Evolutionary conservation across 768 basidiomycete species (phyloP).

Genomic region (Auricularia auricula-judae): DNA sequence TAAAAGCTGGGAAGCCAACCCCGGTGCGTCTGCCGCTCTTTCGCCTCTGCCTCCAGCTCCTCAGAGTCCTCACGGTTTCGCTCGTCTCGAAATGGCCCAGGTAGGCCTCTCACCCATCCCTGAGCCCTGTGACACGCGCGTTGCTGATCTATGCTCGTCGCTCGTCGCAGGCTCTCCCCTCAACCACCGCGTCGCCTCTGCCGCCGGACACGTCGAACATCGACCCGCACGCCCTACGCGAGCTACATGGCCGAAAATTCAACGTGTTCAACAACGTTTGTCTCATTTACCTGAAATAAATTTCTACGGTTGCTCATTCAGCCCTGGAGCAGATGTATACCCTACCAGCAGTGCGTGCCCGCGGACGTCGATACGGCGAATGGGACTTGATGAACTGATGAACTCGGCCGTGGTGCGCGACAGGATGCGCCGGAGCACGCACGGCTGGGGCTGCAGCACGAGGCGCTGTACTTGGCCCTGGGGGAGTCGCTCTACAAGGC

Average conservation of each 20-base stretch:
- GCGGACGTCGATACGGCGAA: background rate
- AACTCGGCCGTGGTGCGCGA: background rate
- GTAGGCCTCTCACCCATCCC: background rate
- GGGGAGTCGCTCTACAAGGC: background rate
- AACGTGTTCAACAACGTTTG: background rate
- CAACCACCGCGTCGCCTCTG: background rate
- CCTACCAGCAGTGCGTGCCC: background rate
- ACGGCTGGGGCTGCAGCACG: background rate
- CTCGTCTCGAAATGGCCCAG: background rate
- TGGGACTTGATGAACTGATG: background rate
- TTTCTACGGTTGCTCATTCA: background rate
- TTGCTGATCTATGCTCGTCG: background rate
- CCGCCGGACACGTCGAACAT: background rate
- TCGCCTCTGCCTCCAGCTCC: background rate
- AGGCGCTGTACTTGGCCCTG: background rate
- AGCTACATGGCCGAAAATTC: background rate
- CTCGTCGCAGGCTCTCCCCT: background rate
- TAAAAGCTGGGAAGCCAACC: background rate
- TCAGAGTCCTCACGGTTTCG: background rate
- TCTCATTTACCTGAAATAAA: background rate
- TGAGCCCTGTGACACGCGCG: background rate
- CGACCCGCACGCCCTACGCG: background rate
- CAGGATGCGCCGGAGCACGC: background rate
- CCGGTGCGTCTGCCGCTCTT: background rate
- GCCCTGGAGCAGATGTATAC: background rate